Evolutionary conservation across 495 filamentous ascomycete genomes (phyloP).

Genomic region (Chaetomium tenue): DNA sequence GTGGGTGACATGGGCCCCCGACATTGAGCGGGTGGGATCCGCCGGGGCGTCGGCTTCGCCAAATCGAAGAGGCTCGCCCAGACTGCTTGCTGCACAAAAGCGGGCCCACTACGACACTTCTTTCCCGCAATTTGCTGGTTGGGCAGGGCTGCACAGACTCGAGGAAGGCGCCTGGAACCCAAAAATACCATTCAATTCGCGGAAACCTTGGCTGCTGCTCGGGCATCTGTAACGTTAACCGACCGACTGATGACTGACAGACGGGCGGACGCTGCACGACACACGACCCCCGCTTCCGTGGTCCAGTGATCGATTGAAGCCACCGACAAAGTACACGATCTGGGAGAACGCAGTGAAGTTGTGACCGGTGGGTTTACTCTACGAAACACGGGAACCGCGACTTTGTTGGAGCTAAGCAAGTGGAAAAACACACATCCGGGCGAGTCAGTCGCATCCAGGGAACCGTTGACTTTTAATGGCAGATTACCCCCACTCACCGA

Average conservation of each 20-base stretch:
- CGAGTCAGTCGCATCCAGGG: background rate
- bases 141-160: conserved; percentile 14
- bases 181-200: background rate
- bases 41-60: conserved; percentile 9
- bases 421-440: conserved; percentile 5
- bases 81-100: conserved; percentile 12
- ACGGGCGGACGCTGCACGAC: conserved; percentile 2
- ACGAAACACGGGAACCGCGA: background rate
- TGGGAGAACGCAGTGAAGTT: background rate
- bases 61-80: conserved; percentile 17
- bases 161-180: background rate
- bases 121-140: conserved; percentile 10
- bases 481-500: too few relatives aligned
- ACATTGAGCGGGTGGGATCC: conserved; percentile 3
- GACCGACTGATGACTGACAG: background rate
- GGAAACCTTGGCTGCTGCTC: too few relatives aligned
- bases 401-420: background rate
- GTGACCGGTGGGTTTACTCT: background rate
- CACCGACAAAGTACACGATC: background rate
- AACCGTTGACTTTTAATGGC: background rate
- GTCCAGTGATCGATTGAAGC: background rate
- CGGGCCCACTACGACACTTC: background rate
- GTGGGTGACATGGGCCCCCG: conserved; percentile 4
- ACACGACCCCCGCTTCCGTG: background rate
- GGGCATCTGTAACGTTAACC: too few relatives aligned